Base-by-base conservation (phyloP, 177 flowering plant species). In the Vitis hybrid region DNA sequence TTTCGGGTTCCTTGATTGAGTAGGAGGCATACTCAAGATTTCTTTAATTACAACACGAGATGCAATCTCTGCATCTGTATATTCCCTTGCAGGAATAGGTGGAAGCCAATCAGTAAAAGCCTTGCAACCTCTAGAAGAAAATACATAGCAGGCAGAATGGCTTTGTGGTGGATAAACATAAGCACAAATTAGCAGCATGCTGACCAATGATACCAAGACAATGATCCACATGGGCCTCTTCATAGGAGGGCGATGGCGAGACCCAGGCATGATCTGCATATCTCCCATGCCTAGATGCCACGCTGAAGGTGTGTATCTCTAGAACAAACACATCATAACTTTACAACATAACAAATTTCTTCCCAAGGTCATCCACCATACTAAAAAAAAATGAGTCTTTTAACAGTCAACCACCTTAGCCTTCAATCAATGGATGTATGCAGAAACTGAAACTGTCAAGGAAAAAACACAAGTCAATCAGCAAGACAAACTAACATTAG, bases 181-280 rank as follows among this genome's bases (percentile, higher is more conserved):
- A 60, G 91, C 91, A 67, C 86, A 87, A 52, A 95, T 83, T 56
- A 93, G 76, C 58, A 92, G 85, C 62, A 90, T 16, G 72, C 89
- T 80, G 68, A 90, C 87, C 74, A 95, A 72, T 26, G 87, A 87
- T 74, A 93, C 77, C 77, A 93, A 78, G 11, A 87, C 84, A 70
- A 93, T 86, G 66, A 93, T 93, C 98, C 98, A 95, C 62, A 84
- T 45, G 16, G 95, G 97, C 79, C 90, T 81, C 82, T 78, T 93
- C 59, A 87, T 66, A 21, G 79, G 86, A 70, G 88, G 82, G n/a
- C 94, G 86, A 21, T 87, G 93, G 77, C 98, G 97, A 76, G 85
- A 72, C 72, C 81, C 85, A 19, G 87, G 83, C 84, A 88, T 75
- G 67, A 85, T 77, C 64, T 82, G 89, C 76, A 89, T 65, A 71